These are phyloP conservation scores for Aspergillus affinis DNA, from an alignment of 495 filamentous ascomycete genomes.

Conservation along the genomic window DNA sequence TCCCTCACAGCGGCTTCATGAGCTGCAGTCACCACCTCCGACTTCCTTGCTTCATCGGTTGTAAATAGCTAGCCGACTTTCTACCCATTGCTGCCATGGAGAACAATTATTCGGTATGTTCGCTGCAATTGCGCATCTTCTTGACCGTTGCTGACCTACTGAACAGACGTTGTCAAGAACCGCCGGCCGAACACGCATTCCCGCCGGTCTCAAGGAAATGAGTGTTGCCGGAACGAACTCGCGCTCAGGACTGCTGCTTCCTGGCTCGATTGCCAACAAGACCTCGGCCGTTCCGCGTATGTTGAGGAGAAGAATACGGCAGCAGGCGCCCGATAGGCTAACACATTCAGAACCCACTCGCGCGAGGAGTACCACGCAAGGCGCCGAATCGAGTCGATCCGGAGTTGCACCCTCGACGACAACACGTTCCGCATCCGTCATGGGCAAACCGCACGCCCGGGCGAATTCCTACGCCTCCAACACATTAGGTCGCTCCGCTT, in stretches of 20 bases:
- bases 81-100: slow-evolving; percentile 31
- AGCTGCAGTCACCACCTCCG: slow-evolving; percentile 18
- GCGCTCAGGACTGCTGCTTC: slow-evolving; percentile 53
- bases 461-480: slow-evolving; percentile 46
- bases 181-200: slow-evolving; percentile 37
- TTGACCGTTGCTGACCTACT: slow-evolving; percentile 8
- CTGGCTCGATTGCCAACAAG: slow-evolving; percentile 46
- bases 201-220: slow-evolving; percentile 51
- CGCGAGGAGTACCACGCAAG: slow-evolving; percentile 54
- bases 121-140: slow-evolving; percentile 2
- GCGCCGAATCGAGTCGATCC: slow-evolving; percentile 37
- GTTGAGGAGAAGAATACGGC: slow-evolving; percentile 8
- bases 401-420: slow-evolving; percentile 33
- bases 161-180: slow-evolving; percentile 30
- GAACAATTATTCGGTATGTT: slow-evolving; percentile 37
- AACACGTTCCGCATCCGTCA: slow-evolving; percentile 29
- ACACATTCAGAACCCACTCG: slow-evolving; percentile 58
- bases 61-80: neutral
- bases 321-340: slow-evolving; percentile 4
- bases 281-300: slow-evolving; percentile 33
- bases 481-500: slow-evolving; percentile 42
- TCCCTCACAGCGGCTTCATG: slow-evolving; percentile 2
- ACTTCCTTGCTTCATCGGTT: slow-evolving; percentile 4
- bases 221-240: slow-evolving; percentile 68
- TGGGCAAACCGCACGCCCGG: slow-evolving; percentile 39